These are phyloP conservation scores for Lasiodiplodia sp. DNA, from an alignment of 2,329 filamentous ascomycete species.

Conservation along the genomic window DNA sequence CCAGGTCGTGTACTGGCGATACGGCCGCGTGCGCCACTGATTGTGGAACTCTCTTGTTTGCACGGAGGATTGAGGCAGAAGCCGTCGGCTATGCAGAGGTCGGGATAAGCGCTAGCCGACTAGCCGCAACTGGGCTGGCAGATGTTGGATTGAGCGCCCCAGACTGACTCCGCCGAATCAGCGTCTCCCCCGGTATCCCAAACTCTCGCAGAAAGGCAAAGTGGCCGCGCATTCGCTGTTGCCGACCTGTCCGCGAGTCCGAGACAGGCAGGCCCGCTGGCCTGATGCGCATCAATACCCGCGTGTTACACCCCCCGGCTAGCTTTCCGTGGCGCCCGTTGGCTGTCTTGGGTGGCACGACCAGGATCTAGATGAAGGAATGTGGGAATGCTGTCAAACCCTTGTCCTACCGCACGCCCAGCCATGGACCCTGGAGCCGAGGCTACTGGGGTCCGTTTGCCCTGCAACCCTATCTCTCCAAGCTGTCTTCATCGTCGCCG, in stretches of 20 bases:
- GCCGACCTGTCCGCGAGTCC: neutral
- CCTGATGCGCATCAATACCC: neutral
- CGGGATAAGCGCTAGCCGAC: neutral
- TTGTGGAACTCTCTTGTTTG: neutral
- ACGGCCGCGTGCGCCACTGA: neutral
- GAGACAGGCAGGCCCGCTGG: constrained; percentile 16
- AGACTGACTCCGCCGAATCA: neutral
- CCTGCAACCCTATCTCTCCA: neutral
- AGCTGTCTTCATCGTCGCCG: neutral
- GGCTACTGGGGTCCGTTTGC: neutral
- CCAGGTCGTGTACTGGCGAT: neutral
- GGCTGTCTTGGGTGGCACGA: neutral
- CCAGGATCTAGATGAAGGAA: neutral
- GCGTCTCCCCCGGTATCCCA: neutral
- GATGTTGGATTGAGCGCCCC: neutral
- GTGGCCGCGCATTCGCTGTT: neutral
- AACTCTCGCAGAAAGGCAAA: constrained; percentile 13
- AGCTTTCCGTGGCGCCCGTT: neutral
- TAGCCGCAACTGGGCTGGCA: neutral
- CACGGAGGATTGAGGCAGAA: neutral
- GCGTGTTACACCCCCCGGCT: neutral
- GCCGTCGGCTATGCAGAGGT: constrained; percentile 14
- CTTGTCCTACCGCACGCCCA: constrained; percentile 1
- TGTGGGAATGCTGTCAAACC: neutral
- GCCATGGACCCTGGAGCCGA: constrained; percentile 8